Base-by-base conservation (phyloP, 73 alveolate genomes). In the Paramecium primaurelia region DNA sequence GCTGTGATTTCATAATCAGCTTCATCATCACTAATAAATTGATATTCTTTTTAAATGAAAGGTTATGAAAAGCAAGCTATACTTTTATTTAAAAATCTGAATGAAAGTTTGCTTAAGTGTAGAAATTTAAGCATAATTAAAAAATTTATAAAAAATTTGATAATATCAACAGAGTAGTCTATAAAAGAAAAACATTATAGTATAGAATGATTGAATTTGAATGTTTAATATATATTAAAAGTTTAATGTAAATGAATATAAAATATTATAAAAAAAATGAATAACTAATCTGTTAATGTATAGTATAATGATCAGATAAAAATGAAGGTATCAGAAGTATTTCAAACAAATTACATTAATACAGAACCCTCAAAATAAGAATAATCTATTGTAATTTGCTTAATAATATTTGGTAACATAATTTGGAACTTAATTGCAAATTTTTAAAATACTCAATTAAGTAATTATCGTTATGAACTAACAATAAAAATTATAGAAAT, bases 231-330 rank as follows among this genome's bases (percentile, higher is more conserved):
- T 54, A 54, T 22, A 22, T 22, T 22, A 22, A 22, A 22, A 22
- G 25, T 22, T 22, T 22, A 22, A 22, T 22, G 25, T 22, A 22
- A 22, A 22, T 54, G 69, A 54, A 18, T 18, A 18, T 18, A 34
- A 64, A 64, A 64, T 64, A 64, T 64, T 64, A 64, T 32, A 64
- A 64, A 64, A 64, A 64, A 64, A 64, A 64, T 64, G 84, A 64
- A 64, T 64, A 64, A 64, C 84, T 64, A 64, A 26, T 64, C 47
- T 64, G 49, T 64, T 64, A 64, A 64, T 64, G 47, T 64, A 51
- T 51, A 22, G 9, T 64, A 64, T 9, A 64, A 64, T 64, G 84
- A 64, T 64, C 12, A 64, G 26, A 64, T 64, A 64, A 64, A 64
- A 28, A 32, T 64, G 84, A 64, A 64, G 26, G 84, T 34, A 11